Evolutionary conservation across 257 asterid species (phyloP).

Genomic region (Solanum piurae): DNA sequence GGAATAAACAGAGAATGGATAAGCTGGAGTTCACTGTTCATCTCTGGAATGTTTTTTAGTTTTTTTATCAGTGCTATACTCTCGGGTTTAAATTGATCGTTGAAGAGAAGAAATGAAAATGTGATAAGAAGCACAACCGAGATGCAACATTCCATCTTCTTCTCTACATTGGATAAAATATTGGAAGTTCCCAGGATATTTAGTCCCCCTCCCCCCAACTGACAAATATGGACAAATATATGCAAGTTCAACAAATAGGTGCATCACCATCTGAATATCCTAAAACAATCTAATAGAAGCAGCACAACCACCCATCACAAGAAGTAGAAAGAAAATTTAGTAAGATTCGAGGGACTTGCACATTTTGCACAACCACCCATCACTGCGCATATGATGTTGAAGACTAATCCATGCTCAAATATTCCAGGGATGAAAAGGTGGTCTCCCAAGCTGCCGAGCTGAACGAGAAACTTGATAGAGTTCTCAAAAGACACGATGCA

Average conservation of each 20-base stretch:
- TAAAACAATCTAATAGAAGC: not conserved
- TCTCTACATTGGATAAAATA: not conserved
- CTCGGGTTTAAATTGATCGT: not conserved
- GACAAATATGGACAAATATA: not conserved
- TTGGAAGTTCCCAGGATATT: not conserved
- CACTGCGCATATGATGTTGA: not conserved
- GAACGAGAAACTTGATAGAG: slow-evolving; percentile 79
- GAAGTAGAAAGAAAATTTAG: not conserved
- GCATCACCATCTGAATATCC: not conserved
- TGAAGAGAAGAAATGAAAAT: not conserved
- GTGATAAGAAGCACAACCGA: not conserved
- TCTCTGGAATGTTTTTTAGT: not conserved
- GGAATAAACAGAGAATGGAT: not conserved
- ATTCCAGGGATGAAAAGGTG: slow-evolving; percentile 38
- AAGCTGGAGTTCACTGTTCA: not conserved
- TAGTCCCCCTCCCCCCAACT: not conserved
- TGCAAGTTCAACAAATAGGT: not conserved
- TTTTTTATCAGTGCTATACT: not conserved
- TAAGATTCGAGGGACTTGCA: not conserved
- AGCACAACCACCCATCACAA: not conserved
- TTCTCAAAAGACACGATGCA: slow-evolving; percentile 71
- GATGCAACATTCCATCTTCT: not conserved
- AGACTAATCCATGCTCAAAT: not conserved
- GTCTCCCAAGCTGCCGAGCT: slow-evolving; percentile 67
- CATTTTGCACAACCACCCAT: not conserved